Conservation (phyloP, 441 rosid genomes). For the Erodium moschatum region DNA sequence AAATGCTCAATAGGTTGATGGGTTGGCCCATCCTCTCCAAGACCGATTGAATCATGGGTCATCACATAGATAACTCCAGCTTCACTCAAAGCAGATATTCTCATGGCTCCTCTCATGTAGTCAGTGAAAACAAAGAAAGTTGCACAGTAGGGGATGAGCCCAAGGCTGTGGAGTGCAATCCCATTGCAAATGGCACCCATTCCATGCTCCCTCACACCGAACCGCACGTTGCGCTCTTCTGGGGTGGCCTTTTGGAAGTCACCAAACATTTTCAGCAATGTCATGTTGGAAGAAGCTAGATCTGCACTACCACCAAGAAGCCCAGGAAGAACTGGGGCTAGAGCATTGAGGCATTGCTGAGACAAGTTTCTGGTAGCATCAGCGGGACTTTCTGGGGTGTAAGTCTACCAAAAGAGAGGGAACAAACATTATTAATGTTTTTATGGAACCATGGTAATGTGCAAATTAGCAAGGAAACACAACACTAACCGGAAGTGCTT, state of each 20-base stretch:
- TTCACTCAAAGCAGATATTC: constrained; percentile 63
- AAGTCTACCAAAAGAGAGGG: constrained; percentile 33
- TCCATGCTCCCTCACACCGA: constrained; percentile 83
- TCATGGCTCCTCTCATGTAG: constrained; percentile 87
- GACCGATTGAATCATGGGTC: constrained; percentile 95
- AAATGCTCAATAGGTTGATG: constrained; percentile 89
- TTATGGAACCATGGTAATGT: not conserved
- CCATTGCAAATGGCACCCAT: constrained; percentile 88
- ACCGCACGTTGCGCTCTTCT: constrained; percentile 73
- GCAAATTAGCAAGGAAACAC: not conserved
- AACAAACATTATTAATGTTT: not conserved
- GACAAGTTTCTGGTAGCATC: constrained; percentile 88
- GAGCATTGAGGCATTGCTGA: constrained; percentile 69
- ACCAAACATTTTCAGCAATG: constrained; percentile 69
- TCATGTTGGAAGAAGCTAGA: constrained; percentile 92
- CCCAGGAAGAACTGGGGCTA: constrained; percentile 63
- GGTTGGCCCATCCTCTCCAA: constrained; percentile 93
- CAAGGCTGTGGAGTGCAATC: constrained; percentile 69
- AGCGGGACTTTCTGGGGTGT: constrained; percentile 63
- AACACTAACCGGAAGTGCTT: constrained; percentile 86
- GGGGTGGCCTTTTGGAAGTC: constrained; percentile 77
- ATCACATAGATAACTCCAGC: constrained; percentile 77
- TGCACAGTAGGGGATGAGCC: constrained; percentile 75
- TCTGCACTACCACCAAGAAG: constrained; percentile 88
- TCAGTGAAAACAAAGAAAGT: constrained; percentile 94